Evolutionary conservation across 2,329 filamentous ascomycete species (phyloP), one percentile per base, ranked within the genome.

Genomic region (Colletotrichum navitas): DNA sequence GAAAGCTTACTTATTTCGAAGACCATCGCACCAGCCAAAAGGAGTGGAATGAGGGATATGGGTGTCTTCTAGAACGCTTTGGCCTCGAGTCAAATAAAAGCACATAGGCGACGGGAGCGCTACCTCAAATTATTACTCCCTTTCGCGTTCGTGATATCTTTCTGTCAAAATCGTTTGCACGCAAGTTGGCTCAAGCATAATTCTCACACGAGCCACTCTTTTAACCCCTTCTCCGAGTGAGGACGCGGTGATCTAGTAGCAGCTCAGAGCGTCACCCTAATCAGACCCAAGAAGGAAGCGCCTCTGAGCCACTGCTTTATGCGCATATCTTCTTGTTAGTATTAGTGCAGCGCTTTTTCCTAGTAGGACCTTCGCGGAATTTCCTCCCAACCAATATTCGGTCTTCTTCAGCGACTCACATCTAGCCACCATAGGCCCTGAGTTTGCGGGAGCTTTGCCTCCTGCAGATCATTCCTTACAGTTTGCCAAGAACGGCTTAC

Each of bases 11-110:
- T 34, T 49, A 1, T 49, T 12, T 18, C 18, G 12, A 61, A 34
- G 6, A 18, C 26, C 7, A 21, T 5, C 7, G 36, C 26, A 29
- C 29, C 21, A 3, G 29, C 16, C 18, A 7, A 54, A 54, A 34
- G 29, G 51, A 5, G 1, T 43, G 63, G 55, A 36, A n/a, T 11
- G 47, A 21, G 32, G 21, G 34, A 62, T 62, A 49, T 63, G 63
- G 34, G 32, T 29, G 41, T n/a, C 26, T 62, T 71, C 63, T 71
- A 67, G 63, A 62, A 71, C 26, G 29, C 32, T 58, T 68, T 41
- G 41, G 41, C 45, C 59, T 51, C 47, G 51, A 18, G 5, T 24
- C 26, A 16, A 29, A 60, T 32, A 32, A 32, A 34, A 18, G 32
- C 18, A 43, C 11, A 11, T 6, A 41, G 29, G 21, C 14, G 56